These are phyloP conservation scores for Mucor mucedo DNA, from an alignment of 371 early-diverging fungal genomes.

Conservation along the genomic window DNA sequence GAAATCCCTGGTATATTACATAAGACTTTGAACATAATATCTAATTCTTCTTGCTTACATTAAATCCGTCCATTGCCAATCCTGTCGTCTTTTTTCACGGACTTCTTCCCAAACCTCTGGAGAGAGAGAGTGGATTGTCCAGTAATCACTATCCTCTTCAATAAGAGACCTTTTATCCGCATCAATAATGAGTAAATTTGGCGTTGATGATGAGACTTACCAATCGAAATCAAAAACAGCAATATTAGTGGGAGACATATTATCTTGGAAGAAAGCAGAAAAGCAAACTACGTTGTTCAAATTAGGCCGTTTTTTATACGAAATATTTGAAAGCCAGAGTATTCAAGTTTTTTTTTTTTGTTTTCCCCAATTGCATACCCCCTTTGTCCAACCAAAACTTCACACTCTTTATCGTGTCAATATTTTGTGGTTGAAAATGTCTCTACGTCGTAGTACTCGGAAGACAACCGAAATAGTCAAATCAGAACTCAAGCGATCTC, in stretches of 20 bases:
- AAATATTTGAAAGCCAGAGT: neutral
- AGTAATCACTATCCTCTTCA: constrained; percentile 74
- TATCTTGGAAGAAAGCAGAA: neutral
- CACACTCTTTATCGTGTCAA: constrained; percentile 4
- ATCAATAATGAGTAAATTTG: neutral
- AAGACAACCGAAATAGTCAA: neutral
- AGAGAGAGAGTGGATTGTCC: constrained; percentile 58
- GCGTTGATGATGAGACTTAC: constrained; percentile 31
- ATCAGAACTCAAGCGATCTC: neutral
- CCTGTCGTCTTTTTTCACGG: constrained; percentile 16
- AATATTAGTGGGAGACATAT: constrained; percentile 22
- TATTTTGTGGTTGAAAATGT: constrained; percentile 2
- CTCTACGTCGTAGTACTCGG: constrained; percentile 11
- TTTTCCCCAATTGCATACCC: neutral
- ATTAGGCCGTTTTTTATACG: neutral
- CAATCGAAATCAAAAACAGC: constrained; percentile 81
- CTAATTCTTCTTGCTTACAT: constrained; percentile 46
- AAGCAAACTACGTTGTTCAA: neutral
- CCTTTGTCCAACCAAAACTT: constrained; percentile 11
- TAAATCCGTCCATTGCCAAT: constrained; percentile 75
- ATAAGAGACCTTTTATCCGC: constrained; percentile 62
- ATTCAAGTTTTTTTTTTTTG: neutral
- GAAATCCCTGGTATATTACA: constrained; percentile 39
- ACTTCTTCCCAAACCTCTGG: constrained; percentile 40
- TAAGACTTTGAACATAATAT: neutral